Evolutionary conservation across 441 rosid species (phyloP).

Genomic region (Viola pubescens): DNA sequence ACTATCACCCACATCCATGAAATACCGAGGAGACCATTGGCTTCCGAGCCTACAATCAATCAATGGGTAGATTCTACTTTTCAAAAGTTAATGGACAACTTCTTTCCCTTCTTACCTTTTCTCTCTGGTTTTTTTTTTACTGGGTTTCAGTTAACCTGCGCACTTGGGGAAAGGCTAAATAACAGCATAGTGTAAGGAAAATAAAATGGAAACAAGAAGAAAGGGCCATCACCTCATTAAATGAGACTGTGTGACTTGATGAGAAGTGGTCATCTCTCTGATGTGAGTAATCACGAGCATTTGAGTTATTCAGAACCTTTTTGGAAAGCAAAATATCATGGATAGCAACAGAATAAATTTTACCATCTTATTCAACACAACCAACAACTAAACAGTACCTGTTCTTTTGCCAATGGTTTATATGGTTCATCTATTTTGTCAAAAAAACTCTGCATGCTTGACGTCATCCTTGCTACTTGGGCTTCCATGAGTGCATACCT

Average conservation of each 20-base stretch:
- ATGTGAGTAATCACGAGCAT: constrained; percentile 13
- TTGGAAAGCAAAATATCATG: neutral
- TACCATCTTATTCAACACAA: neutral
- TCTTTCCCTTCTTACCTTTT: too few species aligned
- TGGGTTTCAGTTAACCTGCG: too few species aligned
- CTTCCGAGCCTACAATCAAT: too few species aligned
- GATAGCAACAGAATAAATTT: neutral
- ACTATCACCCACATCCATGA: too few species aligned
- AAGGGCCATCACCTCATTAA: constrained; percentile 2
- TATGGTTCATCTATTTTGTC: constrained; percentile 18
- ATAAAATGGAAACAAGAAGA: too few species aligned
- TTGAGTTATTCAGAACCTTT: constrained; percentile 11
- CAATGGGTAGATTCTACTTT: too few species aligned
- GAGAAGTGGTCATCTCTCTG: constrained; percentile 16
- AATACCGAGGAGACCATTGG: too few species aligned
- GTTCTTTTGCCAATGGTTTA: constrained; percentile 8
- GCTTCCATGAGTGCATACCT: constrained; percentile 30
- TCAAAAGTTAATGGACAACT: too few species aligned
- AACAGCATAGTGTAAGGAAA: too few species aligned
- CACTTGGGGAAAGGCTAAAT: too few species aligned
- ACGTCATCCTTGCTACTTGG: constrained; percentile 26
- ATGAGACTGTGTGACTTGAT: constrained; percentile 19
- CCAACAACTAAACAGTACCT: constrained; percentile 13
- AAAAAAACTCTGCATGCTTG: constrained; percentile 27
- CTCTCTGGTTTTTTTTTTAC: too few species aligned